phyloP scores from a whole-genome alignment of 495 filamentous ascomycete species.

The Neurospora sp. region DNA sequence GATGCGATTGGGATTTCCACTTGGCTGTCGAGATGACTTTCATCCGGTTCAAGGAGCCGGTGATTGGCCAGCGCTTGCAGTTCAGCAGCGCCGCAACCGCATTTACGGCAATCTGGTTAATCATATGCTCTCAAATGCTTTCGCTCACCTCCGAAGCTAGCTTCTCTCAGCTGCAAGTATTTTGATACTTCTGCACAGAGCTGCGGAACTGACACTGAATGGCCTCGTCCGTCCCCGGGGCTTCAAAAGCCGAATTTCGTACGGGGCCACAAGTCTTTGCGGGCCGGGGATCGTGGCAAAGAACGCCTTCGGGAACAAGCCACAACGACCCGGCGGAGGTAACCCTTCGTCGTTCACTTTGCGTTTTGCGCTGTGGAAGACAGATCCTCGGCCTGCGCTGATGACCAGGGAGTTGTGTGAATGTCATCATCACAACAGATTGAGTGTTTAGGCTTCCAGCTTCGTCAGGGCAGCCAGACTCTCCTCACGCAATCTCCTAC shows the following conservation, averaged over 20 bases:
- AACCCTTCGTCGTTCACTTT: not conserved
- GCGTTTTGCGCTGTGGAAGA: not conserved
- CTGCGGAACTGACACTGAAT: not conserved
- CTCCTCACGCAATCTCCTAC: not conserved
- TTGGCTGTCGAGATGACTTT: not conserved
- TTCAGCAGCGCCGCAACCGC: constrained; percentile 19
- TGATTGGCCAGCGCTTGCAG: constrained; percentile 1
- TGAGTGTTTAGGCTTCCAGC: not conserved
- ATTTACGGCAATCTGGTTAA: constrained; percentile 4
- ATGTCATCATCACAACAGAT: not conserved
- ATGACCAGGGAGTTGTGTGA: not conserved
- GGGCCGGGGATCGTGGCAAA: not conserved
- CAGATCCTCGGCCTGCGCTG: not conserved
- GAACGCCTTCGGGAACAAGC: not conserved
- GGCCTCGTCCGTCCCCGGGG: not conserved
- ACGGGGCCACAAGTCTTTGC: not conserved
- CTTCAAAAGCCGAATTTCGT: not conserved
- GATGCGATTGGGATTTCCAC: not conserved
- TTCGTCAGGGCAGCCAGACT: not conserved
- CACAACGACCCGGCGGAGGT: not conserved
- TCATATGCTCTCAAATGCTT: not conserved
- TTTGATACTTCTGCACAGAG: not conserved
- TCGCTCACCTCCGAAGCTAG: constrained; percentile 16
- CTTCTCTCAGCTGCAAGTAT: constrained; percentile 11
- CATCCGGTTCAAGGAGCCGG: not conserved